Percentiles rank a stretch among this genome's conserved stretches.
phyloP scores from a whole-genome alignment of 805 yeast species.

The Lipomyces yamadae region DNA sequence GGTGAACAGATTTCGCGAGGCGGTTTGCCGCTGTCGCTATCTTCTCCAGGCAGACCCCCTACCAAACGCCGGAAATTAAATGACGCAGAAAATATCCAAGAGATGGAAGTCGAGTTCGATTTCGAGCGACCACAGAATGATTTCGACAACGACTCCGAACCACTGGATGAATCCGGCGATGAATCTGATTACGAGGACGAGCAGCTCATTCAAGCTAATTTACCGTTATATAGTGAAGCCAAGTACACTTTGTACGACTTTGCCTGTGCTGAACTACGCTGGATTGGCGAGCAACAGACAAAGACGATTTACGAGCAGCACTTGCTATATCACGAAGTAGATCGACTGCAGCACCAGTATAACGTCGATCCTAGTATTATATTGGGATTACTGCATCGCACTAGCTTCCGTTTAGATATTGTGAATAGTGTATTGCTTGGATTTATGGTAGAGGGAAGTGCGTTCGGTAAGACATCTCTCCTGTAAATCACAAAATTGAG shows the following conservation, averaged over 20 bases:
- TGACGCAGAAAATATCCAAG: neutral
- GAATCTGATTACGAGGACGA: neutral
- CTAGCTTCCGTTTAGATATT: constrained; percentile 1
- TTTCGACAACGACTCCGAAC: neutral
- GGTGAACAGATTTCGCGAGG: neutral
- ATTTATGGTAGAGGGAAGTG: neutral
- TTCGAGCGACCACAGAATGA: neutral
- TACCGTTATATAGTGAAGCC: neutral
- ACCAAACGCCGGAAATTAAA: constrained; percentile 1
- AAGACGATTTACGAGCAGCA: neutral
- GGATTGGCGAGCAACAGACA: neutral
- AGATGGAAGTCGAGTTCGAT: neutral
- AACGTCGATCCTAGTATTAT: neutral
- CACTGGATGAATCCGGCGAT: neutral
- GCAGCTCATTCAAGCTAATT: neutral
- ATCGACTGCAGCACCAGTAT: neutral
- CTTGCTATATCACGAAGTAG: neutral
- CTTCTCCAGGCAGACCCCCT: neutral
- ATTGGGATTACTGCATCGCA: constrained; percentile 19
- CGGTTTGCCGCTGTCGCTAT: neutral
- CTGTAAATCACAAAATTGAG: neutral
- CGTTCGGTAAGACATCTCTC: neutral
- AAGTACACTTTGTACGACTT: neutral
- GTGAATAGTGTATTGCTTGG: neutral
- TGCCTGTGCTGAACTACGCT: neutral